Evolutionary conservation across 2,329 filamentous ascomycete species (phyloP), one percentile per base, ranked within the genome.

Genomic region (Arthrobotrys iridis): DNA sequence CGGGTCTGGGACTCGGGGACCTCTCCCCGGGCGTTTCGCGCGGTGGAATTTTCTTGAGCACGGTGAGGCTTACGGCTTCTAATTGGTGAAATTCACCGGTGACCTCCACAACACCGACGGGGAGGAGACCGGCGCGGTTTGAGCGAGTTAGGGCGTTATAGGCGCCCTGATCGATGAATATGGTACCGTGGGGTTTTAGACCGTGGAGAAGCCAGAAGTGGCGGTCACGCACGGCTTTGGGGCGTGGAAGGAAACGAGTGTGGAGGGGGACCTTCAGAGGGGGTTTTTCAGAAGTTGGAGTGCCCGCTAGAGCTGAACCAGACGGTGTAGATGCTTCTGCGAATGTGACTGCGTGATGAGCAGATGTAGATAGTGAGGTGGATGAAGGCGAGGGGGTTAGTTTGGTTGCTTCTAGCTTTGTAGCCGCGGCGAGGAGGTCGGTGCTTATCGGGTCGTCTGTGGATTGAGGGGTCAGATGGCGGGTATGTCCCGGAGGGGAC

Each of bases 171-270:
- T 99, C 95, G 79, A 99, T 96, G 83, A 92, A 98, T 24, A 99
- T 81, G 1, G 91, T 96, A 11, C 95, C 95, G 80, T 96, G 93
- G 0, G 95, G 93, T 22, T 90, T 89, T 8, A 97, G 88, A 7
- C 94, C 95, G 82, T 99, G 93, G 0, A 98, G 86, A 55, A 99
- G 89, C 95, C 95, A 99, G 86, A 99, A 98, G 81, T 95, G 93
- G 76, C 94, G 90, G 81, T 97, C 95, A 67, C 93, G 89, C 3
- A 74, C 68, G 0, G 94, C 93, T 24, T 91, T 89, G 0, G 87
- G 85, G 7, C 93, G 93, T 0, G 93, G 93, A 10, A 97, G 86
- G 85, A 99, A 99, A 68, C 95, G 90, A 2, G 95, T 99, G 83
- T 99, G 95, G 3, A 97, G 84, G 0, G 93, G 90, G 1, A 71